phyloP scores from a whole-genome alignment of 345 rosid species.

The Eucalyptus dawsonii region DNA sequence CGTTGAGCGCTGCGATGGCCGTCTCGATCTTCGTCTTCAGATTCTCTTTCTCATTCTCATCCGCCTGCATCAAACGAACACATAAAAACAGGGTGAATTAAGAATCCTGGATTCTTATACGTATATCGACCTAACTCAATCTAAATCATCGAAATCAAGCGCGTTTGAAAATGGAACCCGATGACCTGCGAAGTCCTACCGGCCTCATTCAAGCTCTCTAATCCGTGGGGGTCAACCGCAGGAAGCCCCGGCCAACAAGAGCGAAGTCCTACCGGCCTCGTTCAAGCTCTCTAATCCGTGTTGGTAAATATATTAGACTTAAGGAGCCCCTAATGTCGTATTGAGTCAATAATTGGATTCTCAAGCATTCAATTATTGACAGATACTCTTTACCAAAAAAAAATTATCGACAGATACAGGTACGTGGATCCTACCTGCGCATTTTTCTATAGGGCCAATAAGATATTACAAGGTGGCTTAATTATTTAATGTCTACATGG shows the following conservation, averaged over 20 bases:
- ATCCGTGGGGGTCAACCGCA: not conserved
- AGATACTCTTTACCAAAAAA: not conserved
- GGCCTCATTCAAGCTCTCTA: not conserved
- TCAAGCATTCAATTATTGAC: not conserved
- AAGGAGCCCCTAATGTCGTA: not conserved
- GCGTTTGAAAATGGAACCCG: not conserved
- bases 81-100: not conserved
- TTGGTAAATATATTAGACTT: not conserved
- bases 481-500: not conserved
- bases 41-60: slow-evolving; percentile 39
- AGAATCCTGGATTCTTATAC: not conserved
- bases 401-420: not conserved
- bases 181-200: not conserved
- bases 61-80: slow-evolving; percentile 23
- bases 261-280: not conserved
- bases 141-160: not conserved
- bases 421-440: not conserved
- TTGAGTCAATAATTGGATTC: not conserved
- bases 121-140: not conserved
- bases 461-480: not conserved
- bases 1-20: slow-evolving; percentile 45
- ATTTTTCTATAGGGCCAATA: not conserved
- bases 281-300: too few species aligned
- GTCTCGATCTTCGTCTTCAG: slow-evolving; percentile 26
- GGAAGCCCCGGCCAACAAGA: not conserved